Evolutionary conservation across 441 rosid genomes (phyloP), one percentile per base, ranked within the genome.

Genomic region (Adansonia rubrostipa): DNA sequence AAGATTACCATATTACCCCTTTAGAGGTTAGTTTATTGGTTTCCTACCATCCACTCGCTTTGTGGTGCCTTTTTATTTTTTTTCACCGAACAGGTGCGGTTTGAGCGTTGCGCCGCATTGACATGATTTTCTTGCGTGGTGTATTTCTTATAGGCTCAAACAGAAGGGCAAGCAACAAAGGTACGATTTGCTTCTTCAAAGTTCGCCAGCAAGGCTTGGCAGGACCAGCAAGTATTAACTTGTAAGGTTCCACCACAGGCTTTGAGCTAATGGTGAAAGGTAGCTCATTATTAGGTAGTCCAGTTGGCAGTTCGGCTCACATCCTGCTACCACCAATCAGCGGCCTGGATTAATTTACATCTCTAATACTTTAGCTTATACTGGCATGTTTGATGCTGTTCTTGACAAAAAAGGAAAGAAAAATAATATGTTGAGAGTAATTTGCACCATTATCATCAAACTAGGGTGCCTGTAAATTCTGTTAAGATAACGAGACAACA

Each of bases 361-460:
- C 36, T 28, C 36, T 3, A 28, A 28, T 28, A 28, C 36, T 28
- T 2, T 1, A 28, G 36, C 36, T 28, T 28, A 28, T 28, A 28
- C 36, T 0, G 36, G 36, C 36, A 28, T 28, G 36, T 2, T 28
- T 28, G 36, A 28, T 28, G 36, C 36, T 28, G 36, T 28, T 28
- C 36, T 28, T 28, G 36, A 2, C 36, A 28, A 28, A 28, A 28
- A 28, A 28, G 36, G n/a, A 28, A 28, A 2, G 36, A 28, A 28
- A 28, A 28, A 28, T 28, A 28, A 28, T 28, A 28, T 28, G 1
- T 15, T 63, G 68, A 4, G 40, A 45, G 56, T 7, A 57, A 62
- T 24, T 71, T 77, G 65, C 57, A 54, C 56, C 77, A 69, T 57
- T 60, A 76, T 80, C 76, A 76, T 58, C 78, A 79, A 80, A 68